Percentiles rank a stretch among this genome's conserved stretches.
phyloP scores from a whole-genome alignment of 2,329 filamentous ascomycete species.

The Phaeosphaeriaceae sp. region DNA sequence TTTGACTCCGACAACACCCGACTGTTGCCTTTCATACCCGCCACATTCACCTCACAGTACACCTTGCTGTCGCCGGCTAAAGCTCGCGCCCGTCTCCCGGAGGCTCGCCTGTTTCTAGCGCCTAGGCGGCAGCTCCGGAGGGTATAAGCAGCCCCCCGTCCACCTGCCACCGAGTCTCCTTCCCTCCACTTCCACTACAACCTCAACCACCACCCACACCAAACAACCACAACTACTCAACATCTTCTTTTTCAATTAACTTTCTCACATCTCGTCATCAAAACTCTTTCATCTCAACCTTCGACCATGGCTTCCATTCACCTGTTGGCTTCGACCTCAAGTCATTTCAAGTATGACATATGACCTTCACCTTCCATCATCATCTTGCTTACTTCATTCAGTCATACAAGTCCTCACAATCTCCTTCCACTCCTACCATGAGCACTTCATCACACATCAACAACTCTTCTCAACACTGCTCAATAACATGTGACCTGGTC shows the following conservation, averaged over 20 bases:
- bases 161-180: slow-evolving; percentile 5
- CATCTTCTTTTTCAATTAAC: neutral
- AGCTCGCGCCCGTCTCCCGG: slow-evolving; percentile 1
- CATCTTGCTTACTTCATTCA: neutral
- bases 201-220: neutral
- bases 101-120: neutral
- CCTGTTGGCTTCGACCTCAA: neutral
- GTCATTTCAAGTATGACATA: slow-evolving; percentile 8
- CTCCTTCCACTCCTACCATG: slow-evolving; percentile 2
- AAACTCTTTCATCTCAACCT: no score
- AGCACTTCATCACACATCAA: slow-evolving; percentile 4
- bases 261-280: neutral
- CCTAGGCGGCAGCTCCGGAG: slow-evolving; percentile 1
- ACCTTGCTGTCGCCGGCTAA: slow-evolving; percentile 14
- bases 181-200: neutral
- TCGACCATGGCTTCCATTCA: slow-evolving; percentile 8
- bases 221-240: neutral
- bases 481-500: slow-evolving; percentile 7
- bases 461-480: slow-evolving; percentile 6
- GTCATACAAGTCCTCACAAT: slow-evolving; percentile 4
- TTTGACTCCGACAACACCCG: slow-evolving; percentile 5
- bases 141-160: slow-evolving; percentile 6
- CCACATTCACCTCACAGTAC: neutral
- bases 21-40: slow-evolving; percentile 9
- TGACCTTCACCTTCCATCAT: slow-evolving; percentile 2